Evolutionary conservation across 805 yeast genomes (phyloP), one percentile per base, ranked within the genome.

Genomic region (Kodamaea kaohsiungensis): DNA sequence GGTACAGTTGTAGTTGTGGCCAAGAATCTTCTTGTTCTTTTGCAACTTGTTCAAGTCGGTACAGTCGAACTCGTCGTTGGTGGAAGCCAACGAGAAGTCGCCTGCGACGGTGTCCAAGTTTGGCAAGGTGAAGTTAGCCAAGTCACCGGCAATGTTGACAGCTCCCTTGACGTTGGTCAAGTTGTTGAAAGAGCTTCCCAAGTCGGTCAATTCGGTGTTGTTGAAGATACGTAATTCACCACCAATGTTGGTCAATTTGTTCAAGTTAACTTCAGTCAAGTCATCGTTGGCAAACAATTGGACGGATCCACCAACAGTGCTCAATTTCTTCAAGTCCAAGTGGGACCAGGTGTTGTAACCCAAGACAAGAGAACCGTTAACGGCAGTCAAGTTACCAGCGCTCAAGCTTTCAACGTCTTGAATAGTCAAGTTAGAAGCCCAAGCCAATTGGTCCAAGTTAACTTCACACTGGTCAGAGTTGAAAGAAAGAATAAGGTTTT

Each of bases 401-500:
- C 67, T 62, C 33, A 76, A 55, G n/a, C 61, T 60, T 25, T 65
- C 61, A 40, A 68, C 72, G 60, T 76, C 80, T 64, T 76, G 79
- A 48, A 76, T 59, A 53, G 79, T 75, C 63, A 76, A 68, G 68
- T 76, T 76, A 43, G 78, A 68, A 38, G 79, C 77, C 75, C 75
- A 72, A 45, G 58, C 48, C 65, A 76, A 72, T 55, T 62, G 57
- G 55, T 73, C 72, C 61, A 76, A 66, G 43, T 57, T 64, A 53
- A 72, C 63, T 33, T 62, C 60, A 59, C 73, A 68, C 16, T 68
- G 56, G 58, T 72, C 79, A 58, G 67, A 64, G 68, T 76, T 76
- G 71, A 76, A 76, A 54, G 73, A 65, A 55, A 76, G 65, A 49
- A 72, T 69, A 60, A 76, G 68, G 51, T 66, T 66, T 51, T 70